Evolutionary conservation across 2,329 filamentous ascomycete genomes (phyloP), one percentile per base, ranked within the genome.

Genomic region (Onygenales sp.): DNA sequence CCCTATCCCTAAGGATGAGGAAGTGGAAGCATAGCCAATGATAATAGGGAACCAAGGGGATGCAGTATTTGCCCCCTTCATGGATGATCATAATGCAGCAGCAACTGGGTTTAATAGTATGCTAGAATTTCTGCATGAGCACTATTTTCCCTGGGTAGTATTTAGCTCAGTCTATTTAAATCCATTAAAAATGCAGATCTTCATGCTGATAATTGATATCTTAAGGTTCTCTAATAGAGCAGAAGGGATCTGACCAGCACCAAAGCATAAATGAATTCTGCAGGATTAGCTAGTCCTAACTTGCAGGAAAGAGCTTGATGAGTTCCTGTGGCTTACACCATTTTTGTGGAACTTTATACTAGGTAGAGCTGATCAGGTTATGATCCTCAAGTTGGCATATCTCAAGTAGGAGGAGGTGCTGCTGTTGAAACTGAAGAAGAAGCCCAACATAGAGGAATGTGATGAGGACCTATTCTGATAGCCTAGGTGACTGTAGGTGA

Each of bases 1-100:
- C 17, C 2, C 17, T 17, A 17, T 17, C 17, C 17, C 17, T 17
- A 17, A 17, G 17, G 2, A 17, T 17, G 17, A 17, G 17, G 2
- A 17, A 17, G 17, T 2, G 0, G 17, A 17, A 17, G 17, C 2
- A 17, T 17, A 2, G 17, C 17, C 0, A 17, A 17, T 17, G 0
- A 17, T 17, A 17, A 17, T 17, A 17, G 17, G 2, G 2, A 2
- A 17, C 0, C 17, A 17, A 17, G 17, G 2, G 17, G 17, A 17
- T 17, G 17, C 2, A 17, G 17, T 2, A 0, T 17, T 17, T 17
- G 0, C 17, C 0, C 17, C 0, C 17, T 17, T 17, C 2, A 17
- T 17, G 2, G 2, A 17, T 17, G 17, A 17, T 17, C 0, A 17
- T 17, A 17, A 2, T 17, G 17, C 17, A 17, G 17, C 2, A 17